Conservation (phyloP, 441 rosid genomes). For the Gossypium davidsonii region DNA sequence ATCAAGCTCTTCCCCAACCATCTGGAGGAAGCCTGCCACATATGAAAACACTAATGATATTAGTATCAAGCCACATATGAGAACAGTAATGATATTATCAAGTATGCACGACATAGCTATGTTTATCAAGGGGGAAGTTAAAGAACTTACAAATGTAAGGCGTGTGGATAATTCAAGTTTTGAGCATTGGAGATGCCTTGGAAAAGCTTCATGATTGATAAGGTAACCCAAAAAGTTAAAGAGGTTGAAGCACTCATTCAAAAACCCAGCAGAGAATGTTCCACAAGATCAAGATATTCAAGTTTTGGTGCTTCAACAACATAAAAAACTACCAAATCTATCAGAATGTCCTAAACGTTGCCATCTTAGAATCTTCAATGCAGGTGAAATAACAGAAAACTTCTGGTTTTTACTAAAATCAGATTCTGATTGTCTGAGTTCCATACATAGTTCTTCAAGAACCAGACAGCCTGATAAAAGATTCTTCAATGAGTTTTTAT, state of each 20-base stretch:
- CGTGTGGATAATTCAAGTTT: not conserved
- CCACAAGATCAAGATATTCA: not conserved
- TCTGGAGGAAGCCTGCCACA: not conserved
- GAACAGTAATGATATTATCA: not conserved
- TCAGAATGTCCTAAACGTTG: no score
- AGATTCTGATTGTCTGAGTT: not conserved
- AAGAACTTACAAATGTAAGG: not conserved
- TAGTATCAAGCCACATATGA: not conserved
- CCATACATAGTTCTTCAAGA: not conserved
- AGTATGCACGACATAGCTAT: not conserved
- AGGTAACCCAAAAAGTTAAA: not conserved
- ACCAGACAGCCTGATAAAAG: not conserved
- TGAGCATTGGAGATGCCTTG: not conserved
- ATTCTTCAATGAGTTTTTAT: not conserved
- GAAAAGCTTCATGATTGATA: not conserved
- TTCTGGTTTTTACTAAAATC: not conserved
- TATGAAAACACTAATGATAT: not conserved
- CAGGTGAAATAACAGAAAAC: not conserved
- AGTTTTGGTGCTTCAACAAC: constrained; percentile 6
- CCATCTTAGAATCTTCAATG: not conserved
- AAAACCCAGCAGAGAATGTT: not conserved
- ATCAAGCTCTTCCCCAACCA: not conserved
- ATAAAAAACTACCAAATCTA: not conserved
- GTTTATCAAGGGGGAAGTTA: not conserved
- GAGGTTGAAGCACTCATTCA: not conserved